Evolutionary conservation across 768 basidiomycete genomes (phyloP), one percentile per base, ranked within the genome.

Genomic region (Melanogaster broomeanus): DNA sequence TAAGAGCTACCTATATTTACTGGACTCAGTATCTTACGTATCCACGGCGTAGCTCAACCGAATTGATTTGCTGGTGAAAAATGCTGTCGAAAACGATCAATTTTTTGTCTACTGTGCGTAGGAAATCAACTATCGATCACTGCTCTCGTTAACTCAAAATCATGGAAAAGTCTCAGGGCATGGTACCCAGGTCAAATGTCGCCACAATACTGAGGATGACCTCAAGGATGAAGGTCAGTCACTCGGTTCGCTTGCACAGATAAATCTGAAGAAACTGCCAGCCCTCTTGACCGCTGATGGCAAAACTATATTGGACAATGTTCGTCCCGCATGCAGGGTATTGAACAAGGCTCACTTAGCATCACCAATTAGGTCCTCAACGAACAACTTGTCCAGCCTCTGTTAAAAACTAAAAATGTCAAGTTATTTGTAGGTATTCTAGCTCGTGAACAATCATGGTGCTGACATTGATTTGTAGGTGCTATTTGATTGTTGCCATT

Each of bases 211-310:
- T 3, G 78, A 81, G 49, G 73, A 76, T 37, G 79, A 81, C 52
- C 71, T 74, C 2, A 61, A 66, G 49, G 77, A 80, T 49, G 78
- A 81, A 68, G 76, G 79, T 78, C 4, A 31, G 31, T 31, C 12
- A n/a, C 6, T 31, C 13, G 2, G 31, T 13, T 31, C 9, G 15
- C 9, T 31, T 37, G 3, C n/a, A 18, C n/a, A 37, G 12, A n/a
- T n/a, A 7, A n/a, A 37, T 37, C 24, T 42, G 41, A 42, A 25
- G 16, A 6, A 42, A 37, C 35, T 6, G n/a, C 35, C 16, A 37
- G 35, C 18, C 10, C 0, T 37, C 4, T 37, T n/a, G 16, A 19
- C 16, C 4, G 16, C n/a, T 8, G 18, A 48, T 22, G 46, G 46
- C 25, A 22, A 38, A n/a, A 37, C 22, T 3, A 48, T 48, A 10